phyloP scores from a whole-genome alignment of 2,329 filamentous ascomycete species.

The Lachnellula hyalina region DNA sequence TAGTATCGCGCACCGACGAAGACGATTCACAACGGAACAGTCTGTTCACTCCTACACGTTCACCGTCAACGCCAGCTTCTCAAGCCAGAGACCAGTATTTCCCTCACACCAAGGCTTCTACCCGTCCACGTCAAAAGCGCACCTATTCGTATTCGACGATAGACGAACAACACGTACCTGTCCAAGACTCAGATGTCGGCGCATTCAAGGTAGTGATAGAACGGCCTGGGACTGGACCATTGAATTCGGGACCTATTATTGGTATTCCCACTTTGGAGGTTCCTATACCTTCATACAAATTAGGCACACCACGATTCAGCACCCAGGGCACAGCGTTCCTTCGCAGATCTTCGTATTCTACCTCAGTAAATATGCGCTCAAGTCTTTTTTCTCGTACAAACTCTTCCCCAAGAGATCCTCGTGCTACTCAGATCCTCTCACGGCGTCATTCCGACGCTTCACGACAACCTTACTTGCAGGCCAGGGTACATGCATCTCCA shows the following conservation, averaged over 20 bases:
- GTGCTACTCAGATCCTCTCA: constrained; percentile 22
- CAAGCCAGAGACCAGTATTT: constrained; percentile 33
- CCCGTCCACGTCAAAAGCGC: constrained; percentile 45
- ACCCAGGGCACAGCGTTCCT: constrained; percentile 69
- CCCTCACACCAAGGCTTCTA: constrained; percentile 6
- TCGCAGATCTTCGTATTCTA: constrained; percentile 73
- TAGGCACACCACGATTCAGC: constrained; percentile 79
- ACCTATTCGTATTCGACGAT: constrained; percentile 74
- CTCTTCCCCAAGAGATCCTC: constrained; percentile 20
- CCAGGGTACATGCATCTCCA: constrained; percentile 2
- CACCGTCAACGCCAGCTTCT: constrained; percentile 34
- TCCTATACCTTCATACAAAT: constrained; percentile 75
- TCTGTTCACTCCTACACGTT: constrained; percentile 28
- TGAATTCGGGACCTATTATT: constrained; percentile 44
- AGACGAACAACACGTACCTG: constrained; percentile 53
- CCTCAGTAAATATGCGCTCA: constrained; percentile 65
- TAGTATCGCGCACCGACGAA: constrained; percentile 31
- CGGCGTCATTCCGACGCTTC: constrained; percentile 30
- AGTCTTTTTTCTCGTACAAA: constrained; percentile 49
- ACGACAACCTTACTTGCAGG: constrained; percentile 18
- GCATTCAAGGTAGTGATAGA: constrained; percentile 79
- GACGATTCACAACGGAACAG: constrained; percentile 25
- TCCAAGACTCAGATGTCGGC: constrained; percentile 53
- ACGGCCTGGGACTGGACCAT: constrained; percentile 59
- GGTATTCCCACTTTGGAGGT: constrained; percentile 61